Evolutionary conservation across 192 early-diverging fungal species (phyloP).

Genomic region (Spizellomyces sp.): DNA sequence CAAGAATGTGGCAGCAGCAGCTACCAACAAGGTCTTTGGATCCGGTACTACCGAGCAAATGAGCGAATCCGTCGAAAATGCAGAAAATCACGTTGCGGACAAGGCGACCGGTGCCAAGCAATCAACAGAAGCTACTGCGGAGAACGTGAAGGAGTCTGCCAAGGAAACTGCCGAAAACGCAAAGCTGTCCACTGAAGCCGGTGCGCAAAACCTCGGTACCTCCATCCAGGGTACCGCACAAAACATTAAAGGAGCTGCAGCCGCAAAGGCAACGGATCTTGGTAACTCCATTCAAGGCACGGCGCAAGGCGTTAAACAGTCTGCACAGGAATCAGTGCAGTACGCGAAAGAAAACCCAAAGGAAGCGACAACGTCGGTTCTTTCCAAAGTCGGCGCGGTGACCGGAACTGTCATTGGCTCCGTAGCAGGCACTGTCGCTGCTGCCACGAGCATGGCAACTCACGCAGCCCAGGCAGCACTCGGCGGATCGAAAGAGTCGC

Average conservation of each 20-base stretch:
- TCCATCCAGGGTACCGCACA: not conserved
- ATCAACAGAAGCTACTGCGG: not conserved
- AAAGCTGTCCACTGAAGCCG: not conserved
- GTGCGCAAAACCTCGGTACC: not conserved
- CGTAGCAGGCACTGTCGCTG: conserved; percentile 15
- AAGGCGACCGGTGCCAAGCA: not conserved
- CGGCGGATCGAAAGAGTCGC: not conserved
- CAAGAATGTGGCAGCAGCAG: conserved; percentile 21
- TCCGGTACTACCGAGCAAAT: conserved; percentile 18
- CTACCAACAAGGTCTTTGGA: conserved; percentile 14
- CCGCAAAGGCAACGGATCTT: not conserved
- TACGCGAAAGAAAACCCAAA: not conserved
- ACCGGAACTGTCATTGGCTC: conserved; percentile 20
- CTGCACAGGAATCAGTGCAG: not conserved
- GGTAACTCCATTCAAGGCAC: not conserved
- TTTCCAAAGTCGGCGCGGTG: conserved; percentile 17
- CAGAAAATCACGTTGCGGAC: not conserved
- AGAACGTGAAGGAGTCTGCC: not conserved
- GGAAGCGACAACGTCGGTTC: conserved; percentile 20
- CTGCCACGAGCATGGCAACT: conserved; percentile 10
- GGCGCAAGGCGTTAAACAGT: not conserved
- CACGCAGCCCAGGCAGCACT: not conserved
- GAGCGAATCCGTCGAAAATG: conserved; percentile 2
- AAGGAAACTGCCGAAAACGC: not conserved
- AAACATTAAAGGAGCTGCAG: not conserved